Evolutionary conservation across 169 alveolate genomes (phyloP), one percentile per base, ranked within the genome.

Genomic region (Miamiensis avidus): DNA sequence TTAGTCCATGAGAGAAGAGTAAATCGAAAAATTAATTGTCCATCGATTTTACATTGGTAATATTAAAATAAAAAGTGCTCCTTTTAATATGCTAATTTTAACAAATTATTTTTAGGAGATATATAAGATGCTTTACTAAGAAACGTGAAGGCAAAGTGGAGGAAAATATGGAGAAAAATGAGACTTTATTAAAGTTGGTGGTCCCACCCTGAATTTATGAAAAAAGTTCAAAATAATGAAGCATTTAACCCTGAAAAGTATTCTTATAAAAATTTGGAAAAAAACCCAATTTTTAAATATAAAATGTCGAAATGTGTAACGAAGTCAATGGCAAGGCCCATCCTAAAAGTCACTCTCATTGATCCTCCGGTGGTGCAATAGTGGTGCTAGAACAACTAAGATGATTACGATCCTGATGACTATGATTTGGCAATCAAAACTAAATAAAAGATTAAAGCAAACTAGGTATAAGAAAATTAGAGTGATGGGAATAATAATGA

Each of bases 221-320:
- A 49, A 11, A 81, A 75, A 69, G 84, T 84, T 4, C 29, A 86
- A 81, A 65, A 65, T 0, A 82, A 86, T 81, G 65, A 86, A 64
- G 27, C 34, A 31, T 86, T 86, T 34, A 75, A 81, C 65, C 29
- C 81, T 16, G 73, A 69, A 16, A 86, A 86, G 1, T 65, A 75
- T 32, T 30, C 34, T 29, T 83, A 81, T 65, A 76, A 74, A 31
- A 74, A 81, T 6, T 30, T 81, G 34, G 65, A 49, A 30, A 29
- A 81, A 27, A 76, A 75, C 31, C 26, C 49, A 28, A 65, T 86
- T 30, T 86, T 74, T 64, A 34, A 29, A 31, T 86, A 84, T 79
- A 86, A 86, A 76, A 86, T 86, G 84, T 86, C 87, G 49, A 86
- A 86, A 76, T 86, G 81, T 75, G 75, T 74, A 34, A 86, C 90